phyloP scores from a whole-genome alignment of 2,329 filamentous ascomycete genomes.

The Nemania diffusa region DNA sequence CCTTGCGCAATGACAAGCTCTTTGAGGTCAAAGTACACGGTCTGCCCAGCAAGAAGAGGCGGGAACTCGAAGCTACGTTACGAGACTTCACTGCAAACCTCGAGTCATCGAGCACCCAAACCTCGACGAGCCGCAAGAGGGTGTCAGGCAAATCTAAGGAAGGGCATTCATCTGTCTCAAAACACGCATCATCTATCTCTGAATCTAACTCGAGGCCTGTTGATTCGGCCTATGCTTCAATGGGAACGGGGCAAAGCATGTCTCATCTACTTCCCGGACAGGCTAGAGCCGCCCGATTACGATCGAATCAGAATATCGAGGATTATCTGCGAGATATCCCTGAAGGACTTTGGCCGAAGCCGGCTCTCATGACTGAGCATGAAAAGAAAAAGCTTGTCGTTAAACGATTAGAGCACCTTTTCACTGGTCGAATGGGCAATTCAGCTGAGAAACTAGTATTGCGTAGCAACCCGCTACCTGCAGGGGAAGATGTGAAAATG shows the following conservation, averaged over 20 bases:
- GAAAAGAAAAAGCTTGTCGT: conserved; percentile 82
- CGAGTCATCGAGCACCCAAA: conserved; percentile 58
- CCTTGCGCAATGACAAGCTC: conserved; percentile 78
- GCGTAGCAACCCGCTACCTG: conserved; percentile 43
- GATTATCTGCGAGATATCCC: conserved; percentile 79
- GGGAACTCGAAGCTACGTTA: conserved; percentile 78
- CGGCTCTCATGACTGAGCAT: conserved; percentile 73
- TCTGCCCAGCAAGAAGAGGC: conserved; percentile 76
- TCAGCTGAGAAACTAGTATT: conserved; percentile 49
- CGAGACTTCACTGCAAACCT: conserved; percentile 75
- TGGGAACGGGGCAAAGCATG: conserved; percentile 63
- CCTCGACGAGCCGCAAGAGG: conserved; percentile 57
- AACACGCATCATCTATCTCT: conserved; percentile 64
- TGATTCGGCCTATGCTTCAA: conserved; percentile 76
- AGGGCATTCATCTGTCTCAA: conserved; percentile 59
- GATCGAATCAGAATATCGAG: conserved; percentile 70
- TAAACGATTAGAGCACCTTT: conserved; percentile 79
- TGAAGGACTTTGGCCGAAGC: conserved; percentile 71
- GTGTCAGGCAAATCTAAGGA: conserved; percentile 53
- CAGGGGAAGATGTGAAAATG: conserved; percentile 48
- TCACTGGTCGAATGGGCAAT: conserved; percentile 73
- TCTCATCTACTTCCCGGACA: conserved; percentile 52
- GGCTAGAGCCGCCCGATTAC: conserved; percentile 50
- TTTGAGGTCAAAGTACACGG: conserved; percentile 86
- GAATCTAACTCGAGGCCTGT: conserved; percentile 64